phyloP scores from a whole-genome alignment of 352 stramenopile species.

The Pythium brachiatum region DNA sequence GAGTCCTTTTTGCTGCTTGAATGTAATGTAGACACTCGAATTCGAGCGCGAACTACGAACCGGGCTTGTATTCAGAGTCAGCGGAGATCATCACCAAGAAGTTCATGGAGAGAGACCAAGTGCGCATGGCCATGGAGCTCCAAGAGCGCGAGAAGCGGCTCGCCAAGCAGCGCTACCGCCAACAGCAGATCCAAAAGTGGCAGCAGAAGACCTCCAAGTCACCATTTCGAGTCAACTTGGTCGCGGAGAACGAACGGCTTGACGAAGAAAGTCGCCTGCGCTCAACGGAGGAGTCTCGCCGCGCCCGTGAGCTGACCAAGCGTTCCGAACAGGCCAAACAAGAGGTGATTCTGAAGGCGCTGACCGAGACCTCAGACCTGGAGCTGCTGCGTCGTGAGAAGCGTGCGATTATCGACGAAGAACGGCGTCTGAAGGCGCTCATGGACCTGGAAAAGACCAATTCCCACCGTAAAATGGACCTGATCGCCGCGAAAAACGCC shows the following conservation, averaged over 20 bases:
- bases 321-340: constrained; percentile 88
- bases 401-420: constrained; percentile 93
- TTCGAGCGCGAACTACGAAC: constrained; percentile 29
- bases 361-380: constrained; percentile 89
- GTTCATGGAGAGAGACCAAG: constrained; percentile 66
- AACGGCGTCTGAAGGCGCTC: constrained; percentile 91
- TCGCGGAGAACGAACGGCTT: constrained; percentile 93
- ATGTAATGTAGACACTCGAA: constrained; percentile 22
- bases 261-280: constrained; percentile 89
- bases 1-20: no score
- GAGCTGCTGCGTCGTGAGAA: constrained; percentile 92
- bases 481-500: constrained; percentile 87
- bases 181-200: constrained; percentile 77
- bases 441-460: constrained; percentile 94
- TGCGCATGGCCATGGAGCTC: constrained; percentile 56
- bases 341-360: constrained; percentile 91
- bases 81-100: constrained; percentile 82
- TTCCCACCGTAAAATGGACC: constrained; percentile 89
- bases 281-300: constrained; percentile 66
- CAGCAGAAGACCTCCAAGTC: constrained; percentile 88
- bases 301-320: constrained; percentile 61
- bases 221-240: constrained; percentile 91
- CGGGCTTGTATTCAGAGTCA: constrained; percentile 47
- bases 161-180: constrained; percentile 58
- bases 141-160: constrained; percentile 56